These are phyloP conservation scores for Begonia peltatifolia DNA, from an alignment of 306 rosid species.

Conservation along the genomic window DNA sequence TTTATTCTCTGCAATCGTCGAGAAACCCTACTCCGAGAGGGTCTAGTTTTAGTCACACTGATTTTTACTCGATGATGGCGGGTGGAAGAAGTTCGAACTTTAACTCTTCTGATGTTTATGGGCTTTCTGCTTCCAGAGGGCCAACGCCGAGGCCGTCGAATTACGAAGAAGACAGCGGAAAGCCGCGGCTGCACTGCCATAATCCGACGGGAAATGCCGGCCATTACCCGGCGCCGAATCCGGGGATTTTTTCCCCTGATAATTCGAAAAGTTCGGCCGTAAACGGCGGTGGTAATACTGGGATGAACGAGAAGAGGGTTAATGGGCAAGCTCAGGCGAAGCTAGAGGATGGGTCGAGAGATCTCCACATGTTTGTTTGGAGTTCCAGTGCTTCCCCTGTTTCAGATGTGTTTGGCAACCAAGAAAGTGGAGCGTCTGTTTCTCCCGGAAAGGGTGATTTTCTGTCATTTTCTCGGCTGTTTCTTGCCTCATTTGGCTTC, in stretches of 20 bases:
- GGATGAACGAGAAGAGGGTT: constrained; percentile 19
- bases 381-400: constrained; percentile 79
- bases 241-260: constrained; percentile 73
- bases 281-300: neutral
- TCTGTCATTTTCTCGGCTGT: neutral
- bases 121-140: constrained; percentile 56
- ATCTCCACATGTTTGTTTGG: constrained; percentile 93
- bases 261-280: constrained; percentile 25
- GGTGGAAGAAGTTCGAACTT: constrained; percentile 60
- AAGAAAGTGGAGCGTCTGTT: constrained; percentile 49
- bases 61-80: constrained; percentile 51
- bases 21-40: constrained; percentile 1
- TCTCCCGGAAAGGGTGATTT: constrained; percentile 69
- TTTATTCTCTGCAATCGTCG: neutral
- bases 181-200: constrained; percentile 36
- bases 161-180: constrained; percentile 47
- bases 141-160: constrained; percentile 71
- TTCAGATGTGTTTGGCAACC: constrained; percentile 69
- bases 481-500: neutral
- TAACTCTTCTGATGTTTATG: constrained; percentile 51
- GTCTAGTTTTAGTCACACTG: neutral
- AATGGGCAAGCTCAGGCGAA: constrained; percentile 41
- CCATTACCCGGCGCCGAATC: constrained; percentile 76
- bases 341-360: constrained; percentile 39
- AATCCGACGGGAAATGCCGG: constrained; percentile 1